A percentile compares a stretch with the other conserved stretches of the same genome.
Conservation (phyloP, 1,139 yeast species). For the Pichia norvegensis region DNA sequence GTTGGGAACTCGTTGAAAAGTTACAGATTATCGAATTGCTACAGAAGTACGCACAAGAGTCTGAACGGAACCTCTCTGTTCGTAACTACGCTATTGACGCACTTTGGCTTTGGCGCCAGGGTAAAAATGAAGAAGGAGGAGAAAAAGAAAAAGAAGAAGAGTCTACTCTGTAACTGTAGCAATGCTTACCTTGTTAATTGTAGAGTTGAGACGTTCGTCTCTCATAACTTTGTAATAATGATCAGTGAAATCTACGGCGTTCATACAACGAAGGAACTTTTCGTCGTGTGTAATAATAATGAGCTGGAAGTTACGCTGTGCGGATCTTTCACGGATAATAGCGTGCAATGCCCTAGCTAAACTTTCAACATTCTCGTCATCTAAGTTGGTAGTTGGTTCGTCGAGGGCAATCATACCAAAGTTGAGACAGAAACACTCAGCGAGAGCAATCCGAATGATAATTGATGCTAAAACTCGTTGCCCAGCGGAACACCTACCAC, state of each 20-base stretch:
- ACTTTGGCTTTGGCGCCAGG: conserved; percentile 83
- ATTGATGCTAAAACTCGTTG: conserved; percentile 93
- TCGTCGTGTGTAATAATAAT: conserved; percentile 96
- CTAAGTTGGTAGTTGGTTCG: conserved; percentile 96
- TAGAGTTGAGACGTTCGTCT: conserved; percentile 73
- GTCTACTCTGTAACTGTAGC: conserved; percentile 17
- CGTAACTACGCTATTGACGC: conserved; percentile 88
- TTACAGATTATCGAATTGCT: conserved; percentile 64
- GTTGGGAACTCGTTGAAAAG: conserved; percentile 68
- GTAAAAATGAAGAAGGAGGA: conserved; percentile 42
- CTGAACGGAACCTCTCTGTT: conserved; percentile 57
- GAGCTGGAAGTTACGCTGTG: conserved; percentile 83
- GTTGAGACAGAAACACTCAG: conserved; percentile 91
- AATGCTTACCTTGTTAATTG: conserved; percentile 37
- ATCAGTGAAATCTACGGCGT: conserved; percentile 81
- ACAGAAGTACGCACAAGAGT: conserved; percentile 68
- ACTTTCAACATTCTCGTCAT: conserved; percentile 80
- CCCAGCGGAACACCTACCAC: conserved; percentile 98
- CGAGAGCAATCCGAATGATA: conserved; percentile 81
- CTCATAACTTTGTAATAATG: conserved; percentile 77
- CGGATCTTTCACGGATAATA: conserved; percentile 66
- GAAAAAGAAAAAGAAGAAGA: conserved; percentile 12
- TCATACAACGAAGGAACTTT: conserved; percentile 75
- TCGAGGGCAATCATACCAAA: conserved; percentile 95
- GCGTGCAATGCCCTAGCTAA: conserved; percentile 72